Percentiles rank a stretch among this genome's conserved stretches.
phyloP scores from a whole-genome alignment of 164 flowering plant genomes.

The Magnolia changhungtana region DNA sequence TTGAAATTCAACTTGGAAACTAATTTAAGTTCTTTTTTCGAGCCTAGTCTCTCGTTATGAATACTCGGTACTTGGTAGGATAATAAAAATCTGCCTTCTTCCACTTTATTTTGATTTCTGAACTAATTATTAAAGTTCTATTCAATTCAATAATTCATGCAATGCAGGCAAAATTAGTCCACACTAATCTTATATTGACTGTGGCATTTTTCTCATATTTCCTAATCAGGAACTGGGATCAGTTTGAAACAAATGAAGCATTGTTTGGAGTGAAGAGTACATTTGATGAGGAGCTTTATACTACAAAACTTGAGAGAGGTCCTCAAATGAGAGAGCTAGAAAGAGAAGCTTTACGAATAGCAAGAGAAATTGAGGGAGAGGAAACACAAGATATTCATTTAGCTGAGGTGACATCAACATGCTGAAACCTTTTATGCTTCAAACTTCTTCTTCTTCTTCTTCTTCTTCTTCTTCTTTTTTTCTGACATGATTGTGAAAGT shows the following conservation, averaged over 20 bases:
- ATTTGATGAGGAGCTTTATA: conserved; percentile 90
- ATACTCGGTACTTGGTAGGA: too few species aligned
- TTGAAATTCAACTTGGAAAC: too few species aligned
- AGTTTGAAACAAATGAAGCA: conserved; percentile 79
- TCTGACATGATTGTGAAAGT: too few species aligned
- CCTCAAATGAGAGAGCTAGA: conserved; percentile 80
- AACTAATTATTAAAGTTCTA: too few species aligned
- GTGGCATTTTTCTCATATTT: not conserved
- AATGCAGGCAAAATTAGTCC: not conserved
- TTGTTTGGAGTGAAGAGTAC: conserved; percentile 97
- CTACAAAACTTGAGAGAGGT: conserved; percentile 96
- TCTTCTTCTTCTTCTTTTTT: too few species aligned
- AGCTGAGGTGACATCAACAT: conserved; percentile 62
- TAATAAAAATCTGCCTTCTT: too few species aligned
- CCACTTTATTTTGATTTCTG: too few species aligned
- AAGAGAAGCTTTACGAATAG: conserved; percentile 76
- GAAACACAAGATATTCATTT: conserved; percentile 87
- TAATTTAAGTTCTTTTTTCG: too few species aligned
- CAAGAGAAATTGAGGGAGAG: conserved; percentile 97
- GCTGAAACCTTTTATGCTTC: not conserved
- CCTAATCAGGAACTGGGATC: conserved; percentile 78
- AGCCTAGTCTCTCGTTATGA: too few species aligned
- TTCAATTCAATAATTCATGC: too few species aligned
- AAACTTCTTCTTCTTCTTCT: not conserved
- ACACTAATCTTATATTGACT: not conserved